These are phyloP conservation scores for Diplogelasinospora grovesii DNA, from an alignment of 495 filamentous ascomycete genomes.

Conservation along the genomic window DNA sequence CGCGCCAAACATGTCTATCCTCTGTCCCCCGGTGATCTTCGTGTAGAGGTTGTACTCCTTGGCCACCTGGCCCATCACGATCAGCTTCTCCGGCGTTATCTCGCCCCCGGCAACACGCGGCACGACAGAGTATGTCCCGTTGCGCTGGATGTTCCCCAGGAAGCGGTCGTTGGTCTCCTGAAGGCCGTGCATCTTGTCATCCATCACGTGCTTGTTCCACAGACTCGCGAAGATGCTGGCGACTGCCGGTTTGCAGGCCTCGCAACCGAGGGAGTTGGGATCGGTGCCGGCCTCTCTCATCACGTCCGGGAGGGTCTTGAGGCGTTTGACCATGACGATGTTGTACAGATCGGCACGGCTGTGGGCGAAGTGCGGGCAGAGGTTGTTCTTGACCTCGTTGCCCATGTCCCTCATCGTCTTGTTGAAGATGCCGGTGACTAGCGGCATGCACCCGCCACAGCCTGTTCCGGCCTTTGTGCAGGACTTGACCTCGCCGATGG, in stretches of 20 bases:
- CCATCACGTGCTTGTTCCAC: constrained; percentile 84
- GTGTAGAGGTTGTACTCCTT: constrained; percentile 86
- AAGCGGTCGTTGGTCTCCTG: constrained; percentile 94
- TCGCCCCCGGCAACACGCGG: constrained; percentile 83
- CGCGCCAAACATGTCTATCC: constrained; percentile 94
- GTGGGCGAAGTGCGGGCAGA: constrained; percentile 82
- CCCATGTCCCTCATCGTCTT: constrained; percentile 86
- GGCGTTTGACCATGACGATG: constrained; percentile 75
- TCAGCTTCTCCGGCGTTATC: constrained; percentile 86
- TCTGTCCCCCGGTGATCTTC: constrained; percentile 93
- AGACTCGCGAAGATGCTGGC: constrained; percentile 79
- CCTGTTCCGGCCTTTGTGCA: constrained; percentile 95
- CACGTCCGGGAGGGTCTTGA: constrained; percentile 69
- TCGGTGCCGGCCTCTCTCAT: constrained; percentile 79
- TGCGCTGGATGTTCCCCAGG: constrained; percentile 90
- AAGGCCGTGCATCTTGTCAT: constrained; percentile 63
- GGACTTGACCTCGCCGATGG: constrained; percentile 79
- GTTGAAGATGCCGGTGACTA: constrained; percentile 91
- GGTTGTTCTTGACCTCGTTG: constrained; percentile 80
- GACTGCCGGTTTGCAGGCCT: constrained; percentile 83
- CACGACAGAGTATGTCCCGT: constrained; percentile 89
- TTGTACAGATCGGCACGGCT: constrained; percentile 87
- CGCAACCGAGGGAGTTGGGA: constrained; percentile 72
- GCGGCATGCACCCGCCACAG: constrained; percentile 89
- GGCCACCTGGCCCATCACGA: constrained; percentile 80